These are phyloP conservation scores for Scortechinia acanthostroma DNA, from an alignment of 2,329 filamentous ascomycete species.

Conservation along the genomic window DNA sequence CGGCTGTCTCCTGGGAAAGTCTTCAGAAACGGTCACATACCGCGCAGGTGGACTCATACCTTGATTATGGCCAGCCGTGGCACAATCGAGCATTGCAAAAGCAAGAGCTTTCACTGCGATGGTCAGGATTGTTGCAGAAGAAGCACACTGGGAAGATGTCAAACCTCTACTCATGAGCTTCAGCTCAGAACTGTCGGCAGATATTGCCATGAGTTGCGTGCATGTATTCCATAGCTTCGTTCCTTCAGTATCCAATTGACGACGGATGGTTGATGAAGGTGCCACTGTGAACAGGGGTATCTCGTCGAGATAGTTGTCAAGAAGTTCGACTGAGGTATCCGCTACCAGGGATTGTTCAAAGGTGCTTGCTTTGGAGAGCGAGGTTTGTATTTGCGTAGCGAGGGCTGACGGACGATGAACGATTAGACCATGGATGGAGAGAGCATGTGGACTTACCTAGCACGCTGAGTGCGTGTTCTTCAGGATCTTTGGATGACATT, in stretches of 20 bases:
- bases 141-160: not conserved
- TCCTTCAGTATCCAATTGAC: not conserved
- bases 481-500: too few species aligned
- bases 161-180: not conserved
- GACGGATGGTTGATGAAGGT: not conserved
- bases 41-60: too few species aligned
- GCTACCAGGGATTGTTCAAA: too few species aligned
- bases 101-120: not conserved
- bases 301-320: slow-evolving; percentile 4
- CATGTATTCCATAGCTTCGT: slow-evolving; percentile 1
- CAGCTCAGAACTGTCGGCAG: not conserved
- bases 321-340: too few species aligned
- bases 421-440: too few species aligned
- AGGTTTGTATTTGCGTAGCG: too few species aligned
- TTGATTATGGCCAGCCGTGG: not conserved
- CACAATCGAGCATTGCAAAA: not conserved
- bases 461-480: too few species aligned
- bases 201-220: not conserved
- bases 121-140: not conserved
- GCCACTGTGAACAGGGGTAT: not conserved
- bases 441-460: too few species aligned
- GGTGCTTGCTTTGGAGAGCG: too few species aligned
- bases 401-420: too few species aligned
- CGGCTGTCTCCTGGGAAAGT: not conserved
- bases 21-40: too few species aligned